Percentiles rank a stretch among this genome's conserved stretches.
These are phyloP conservation scores for Apiotrichum mycotoxinovorans DNA, from an alignment of 1,284 basidiomycete species.

Conservation along the genomic window DNA sequence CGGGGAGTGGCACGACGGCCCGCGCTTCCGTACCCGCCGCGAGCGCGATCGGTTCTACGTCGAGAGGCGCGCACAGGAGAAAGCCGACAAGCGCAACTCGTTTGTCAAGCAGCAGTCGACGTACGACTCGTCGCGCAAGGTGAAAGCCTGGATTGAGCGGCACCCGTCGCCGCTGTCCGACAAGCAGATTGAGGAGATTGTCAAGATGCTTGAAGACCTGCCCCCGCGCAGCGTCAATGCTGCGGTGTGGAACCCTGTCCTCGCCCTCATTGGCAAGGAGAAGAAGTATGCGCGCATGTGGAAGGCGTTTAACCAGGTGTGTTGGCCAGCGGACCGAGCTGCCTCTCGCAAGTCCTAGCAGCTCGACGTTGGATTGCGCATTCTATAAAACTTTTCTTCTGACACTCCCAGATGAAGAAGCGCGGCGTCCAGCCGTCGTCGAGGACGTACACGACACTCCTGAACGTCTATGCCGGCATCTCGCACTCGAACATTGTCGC, in stretches of 20 bases:
- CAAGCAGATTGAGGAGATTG: conserved; percentile 26
- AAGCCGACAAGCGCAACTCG: background rate
- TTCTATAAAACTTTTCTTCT: no score
- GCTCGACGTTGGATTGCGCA: background rate
- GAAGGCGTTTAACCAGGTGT: conserved; percentile 41
- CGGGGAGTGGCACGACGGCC: background rate
- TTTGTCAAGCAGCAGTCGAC: background rate
- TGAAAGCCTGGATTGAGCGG: conserved; percentile 26
- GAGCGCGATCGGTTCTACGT: background rate
- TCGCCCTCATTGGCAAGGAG: conserved; percentile 36
- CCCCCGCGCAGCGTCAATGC: conserved; percentile 32
- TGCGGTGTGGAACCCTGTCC: conserved; percentile 43
- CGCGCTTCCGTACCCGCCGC: background rate
- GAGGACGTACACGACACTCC: conserved; percentile 43
- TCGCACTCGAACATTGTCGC: conserved; percentile 16
- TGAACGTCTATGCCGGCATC: conserved; percentile 42
- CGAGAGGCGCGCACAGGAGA: background rate
- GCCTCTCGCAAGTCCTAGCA: no score
- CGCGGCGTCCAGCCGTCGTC: conserved; percentile 38
- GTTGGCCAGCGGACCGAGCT: conserved; percentile 15
- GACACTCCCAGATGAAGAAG: conserved; percentile 49
- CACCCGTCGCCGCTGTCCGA: conserved; percentile 19
- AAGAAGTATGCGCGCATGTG: conserved; percentile 39
- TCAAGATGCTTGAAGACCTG: conserved; percentile 27
- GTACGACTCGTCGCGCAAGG: conserved; percentile 8